Evolutionary conservation across 2,329 filamentous ascomycete species (phyloP), one percentile per base, ranked within the genome.

Genomic region (Diaporthe humulicola): DNA sequence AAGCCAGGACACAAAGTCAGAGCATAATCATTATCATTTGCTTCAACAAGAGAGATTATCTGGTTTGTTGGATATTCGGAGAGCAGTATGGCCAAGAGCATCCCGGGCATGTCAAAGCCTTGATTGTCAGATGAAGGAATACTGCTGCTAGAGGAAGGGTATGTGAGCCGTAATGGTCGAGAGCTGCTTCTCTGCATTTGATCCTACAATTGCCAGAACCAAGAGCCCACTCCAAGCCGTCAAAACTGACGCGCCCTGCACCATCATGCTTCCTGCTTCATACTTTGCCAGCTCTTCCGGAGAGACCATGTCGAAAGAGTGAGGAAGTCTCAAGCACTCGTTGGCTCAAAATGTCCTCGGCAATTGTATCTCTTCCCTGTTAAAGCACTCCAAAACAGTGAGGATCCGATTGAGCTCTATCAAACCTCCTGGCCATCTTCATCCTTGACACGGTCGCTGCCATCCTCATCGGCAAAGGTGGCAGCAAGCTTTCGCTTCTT

Each of bases 401-500:
- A 38, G 52, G 14, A n/a, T 15, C 45, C 61, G 4, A 10, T 12
- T 9, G 4, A 14, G 4, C 45, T 38, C 45, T 2, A 25, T 38
- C 15, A 67, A 30, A 8, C 9, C 50, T 70, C 50, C 0, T 30
- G 5, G 17, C 30, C 25, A 9, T 70, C 50, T 25, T 70, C 52
- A 17, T 40, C 50, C 66, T 70, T 67, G 42, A 25, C 48, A 14
- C 19, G 15, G 9, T 56, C 50, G 38, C 38, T 30, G 38, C 5
- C 48, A 25, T 54, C 50, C 19, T 70, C 67, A 12, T 57, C 52
- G 8, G 12, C 8, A n/a, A 19, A 38, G 45, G 19, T 40, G 45
- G 4, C 50, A n/a, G 50, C 67, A 36, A 70, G 50, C 56, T 71
- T 71, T 10, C 69, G 69, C 69, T 71, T 71, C 56, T 71, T 71